phyloP scores from a whole-genome alignment of 306 rosid genomes.

The Macrotyloma uniflorum region DNA sequence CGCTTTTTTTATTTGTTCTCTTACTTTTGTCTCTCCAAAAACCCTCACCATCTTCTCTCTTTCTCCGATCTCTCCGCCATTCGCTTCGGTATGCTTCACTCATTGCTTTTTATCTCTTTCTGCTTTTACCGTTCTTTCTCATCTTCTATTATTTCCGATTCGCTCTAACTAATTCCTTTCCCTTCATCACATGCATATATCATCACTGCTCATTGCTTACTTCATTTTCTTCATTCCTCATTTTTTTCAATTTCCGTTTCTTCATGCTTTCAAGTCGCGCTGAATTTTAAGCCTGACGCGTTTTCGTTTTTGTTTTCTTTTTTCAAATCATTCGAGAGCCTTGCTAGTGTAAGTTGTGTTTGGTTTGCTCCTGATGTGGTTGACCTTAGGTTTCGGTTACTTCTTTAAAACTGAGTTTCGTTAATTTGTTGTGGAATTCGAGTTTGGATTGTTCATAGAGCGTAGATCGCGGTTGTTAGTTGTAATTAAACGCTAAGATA shows the following conservation, averaged over 20 bases:
- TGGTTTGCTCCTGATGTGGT: neutral
- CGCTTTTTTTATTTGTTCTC: neutral
- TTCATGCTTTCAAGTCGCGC: neutral
- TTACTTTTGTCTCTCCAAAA: neutral
- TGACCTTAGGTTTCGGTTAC: neutral
- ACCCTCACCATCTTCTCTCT: neutral
- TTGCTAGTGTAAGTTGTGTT: neutral
- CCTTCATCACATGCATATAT: neutral
- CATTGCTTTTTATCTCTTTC: neutral
- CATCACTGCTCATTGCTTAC: neutral
- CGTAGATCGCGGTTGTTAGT: neutral
- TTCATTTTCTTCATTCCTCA: neutral
- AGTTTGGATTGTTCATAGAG: neutral
- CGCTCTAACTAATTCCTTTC: neutral
- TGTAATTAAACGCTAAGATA: neutral
- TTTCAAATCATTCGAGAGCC: neutral
- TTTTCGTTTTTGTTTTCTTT: neutral
- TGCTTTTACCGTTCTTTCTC: neutral
- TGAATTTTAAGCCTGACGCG: neutral
- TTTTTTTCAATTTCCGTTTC: neutral
- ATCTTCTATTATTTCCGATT: neutral
- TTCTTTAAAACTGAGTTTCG: neutral
- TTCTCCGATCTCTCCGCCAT: neutral
- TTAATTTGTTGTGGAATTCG: neutral
- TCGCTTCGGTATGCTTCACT: conserved; percentile 7